Evolutionary conservation across 148 eudicot genomes (phyloP).

Genomic region (Rhododendron ferrugineum): DNA sequence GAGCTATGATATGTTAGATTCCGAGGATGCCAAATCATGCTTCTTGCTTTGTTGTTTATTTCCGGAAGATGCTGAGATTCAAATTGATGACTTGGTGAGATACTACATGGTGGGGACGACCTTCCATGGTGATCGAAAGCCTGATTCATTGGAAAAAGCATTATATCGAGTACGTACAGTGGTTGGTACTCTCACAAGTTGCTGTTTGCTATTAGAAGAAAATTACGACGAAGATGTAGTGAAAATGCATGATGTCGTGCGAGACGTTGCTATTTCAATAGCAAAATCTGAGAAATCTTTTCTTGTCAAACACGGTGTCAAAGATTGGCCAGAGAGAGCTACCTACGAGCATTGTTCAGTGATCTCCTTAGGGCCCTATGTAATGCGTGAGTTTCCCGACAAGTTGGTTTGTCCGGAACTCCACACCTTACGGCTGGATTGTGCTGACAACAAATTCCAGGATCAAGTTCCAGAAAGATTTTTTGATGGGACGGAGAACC

Average conservation of each 20-base stretch:
- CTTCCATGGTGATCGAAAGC: neutral
- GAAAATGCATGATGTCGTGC: conserved; percentile 1
- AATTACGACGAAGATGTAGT: rapidly evolving
- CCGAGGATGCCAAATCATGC: neutral
- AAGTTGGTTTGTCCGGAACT: neutral
- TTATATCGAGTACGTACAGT: neutral
- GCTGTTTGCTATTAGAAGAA: neutral
- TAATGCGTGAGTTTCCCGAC: neutral
- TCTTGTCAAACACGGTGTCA: neutral
- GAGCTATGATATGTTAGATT: too few species aligned
- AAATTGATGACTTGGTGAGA: neutral
- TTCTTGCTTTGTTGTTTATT: conserved; percentile 6
- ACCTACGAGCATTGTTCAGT: neutral
- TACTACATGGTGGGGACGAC: neutral
- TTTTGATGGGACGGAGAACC: neutral
- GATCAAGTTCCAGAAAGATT: neutral
- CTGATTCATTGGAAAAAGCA: neutral
- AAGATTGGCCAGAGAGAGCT: neutral
- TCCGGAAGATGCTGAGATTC: neutral
- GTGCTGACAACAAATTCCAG: neutral
- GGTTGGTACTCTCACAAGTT: neutral
- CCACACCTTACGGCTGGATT: neutral
- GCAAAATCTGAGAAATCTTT: neutral
- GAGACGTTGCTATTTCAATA: neutral
- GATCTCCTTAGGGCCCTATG: neutral